Evolutionary conservation across 2,329 filamentous ascomycete species (phyloP).

Genomic region (Fusarium buharicum): DNA sequence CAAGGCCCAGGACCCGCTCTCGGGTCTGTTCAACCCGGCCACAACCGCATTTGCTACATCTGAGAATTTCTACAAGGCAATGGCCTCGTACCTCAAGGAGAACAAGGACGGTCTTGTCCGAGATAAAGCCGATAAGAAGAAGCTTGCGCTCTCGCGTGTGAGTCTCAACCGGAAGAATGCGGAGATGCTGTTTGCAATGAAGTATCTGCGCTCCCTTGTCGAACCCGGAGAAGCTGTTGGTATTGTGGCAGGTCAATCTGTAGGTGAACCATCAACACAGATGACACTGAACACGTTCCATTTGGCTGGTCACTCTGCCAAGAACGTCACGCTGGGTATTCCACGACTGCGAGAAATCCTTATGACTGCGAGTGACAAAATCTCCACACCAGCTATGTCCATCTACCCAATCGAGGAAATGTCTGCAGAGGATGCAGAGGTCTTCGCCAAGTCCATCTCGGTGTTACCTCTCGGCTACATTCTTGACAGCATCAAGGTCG

Average conservation of each 20-base stretch:
- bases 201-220: constrained; percentile 91
- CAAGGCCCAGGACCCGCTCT: constrained; percentile 78
- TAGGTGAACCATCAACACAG: constrained; percentile 97
- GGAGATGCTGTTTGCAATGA: constrained; percentile 85
- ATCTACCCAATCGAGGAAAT: constrained; percentile 80
- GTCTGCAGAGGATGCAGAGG: constrained; percentile 72
- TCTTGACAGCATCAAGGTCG: constrained; percentile 81
- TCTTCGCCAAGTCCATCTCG: constrained; percentile 92
- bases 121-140: constrained; percentile 55
- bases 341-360: constrained; percentile 96
- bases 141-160: constrained; percentile 49
- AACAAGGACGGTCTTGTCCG: constrained; percentile 73
- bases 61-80: constrained; percentile 80
- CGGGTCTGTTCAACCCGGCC: constrained; percentile 77
- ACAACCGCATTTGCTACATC: constrained; percentile 87
- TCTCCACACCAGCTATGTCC: constrained; percentile 92
- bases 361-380: constrained; percentile 92
- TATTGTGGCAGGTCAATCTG: constrained; percentile 94
- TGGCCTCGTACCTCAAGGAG: constrained; percentile 80
- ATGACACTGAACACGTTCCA: constrained; percentile 99
- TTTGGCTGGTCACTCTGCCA: constrained; percentile 96
- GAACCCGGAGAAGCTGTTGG: constrained; percentile 97
- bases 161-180: constrained; percentile 75
- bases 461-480: constrained; percentile 85
- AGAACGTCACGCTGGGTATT: constrained; percentile 99